Base-by-base conservation (phyloP, 2,329 filamentous ascomycete genomes). In the Exserohilum rostratum region DNA sequence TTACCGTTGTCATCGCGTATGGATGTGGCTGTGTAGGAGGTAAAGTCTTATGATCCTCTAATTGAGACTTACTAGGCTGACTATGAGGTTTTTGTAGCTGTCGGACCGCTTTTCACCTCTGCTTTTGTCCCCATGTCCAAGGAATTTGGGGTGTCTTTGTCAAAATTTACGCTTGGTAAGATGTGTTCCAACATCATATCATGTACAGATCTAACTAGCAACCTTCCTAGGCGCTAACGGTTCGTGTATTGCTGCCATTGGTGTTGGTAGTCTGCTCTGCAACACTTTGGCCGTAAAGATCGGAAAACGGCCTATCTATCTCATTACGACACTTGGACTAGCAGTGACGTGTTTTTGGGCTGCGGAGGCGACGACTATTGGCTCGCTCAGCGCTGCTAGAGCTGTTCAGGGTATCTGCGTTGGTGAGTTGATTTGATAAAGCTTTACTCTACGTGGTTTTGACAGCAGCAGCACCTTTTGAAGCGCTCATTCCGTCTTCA, bases 21-120 rank as follows among this genome's bases (percentile, higher is more conserved):
- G 65, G 62, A 17, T 66, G 65, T 22, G 65, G 62, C 2, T 62
- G 58, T 46, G 65, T 68, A 34, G 64, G 65, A 53, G 64, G 64
- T 64, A 44, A 46, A 55, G 3, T 15, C 12, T 20, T 20, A 30
- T 2, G 6, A 43, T 20, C 7, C 22, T n/a, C n/a, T 12, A 5
- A 17, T 6, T 17, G 6, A 11, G 2, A 43, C 13, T 2, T 12
- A 30, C 27, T 10, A 10, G 7, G 13, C 6, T 15, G 5, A 35
- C 17, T 6, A 10, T 10, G 12, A 5, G 30, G 38, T 9, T 5
- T 2, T 27, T n/a, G 38, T 31, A 67, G 65, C 65, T 30, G 59
- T 64, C n/a, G 65, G 65, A 3, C 65, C 65, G 9, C 40, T 68
- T 11, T 42, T 68, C n/a, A 62, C 61, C 12, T 61, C 65, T 0